Evolutionary conservation across 2,329 filamentous ascomycete species (phyloP), one percentile per base, ranked within the genome.

Genomic region (Arthrobotrys entomopaga): DNA sequence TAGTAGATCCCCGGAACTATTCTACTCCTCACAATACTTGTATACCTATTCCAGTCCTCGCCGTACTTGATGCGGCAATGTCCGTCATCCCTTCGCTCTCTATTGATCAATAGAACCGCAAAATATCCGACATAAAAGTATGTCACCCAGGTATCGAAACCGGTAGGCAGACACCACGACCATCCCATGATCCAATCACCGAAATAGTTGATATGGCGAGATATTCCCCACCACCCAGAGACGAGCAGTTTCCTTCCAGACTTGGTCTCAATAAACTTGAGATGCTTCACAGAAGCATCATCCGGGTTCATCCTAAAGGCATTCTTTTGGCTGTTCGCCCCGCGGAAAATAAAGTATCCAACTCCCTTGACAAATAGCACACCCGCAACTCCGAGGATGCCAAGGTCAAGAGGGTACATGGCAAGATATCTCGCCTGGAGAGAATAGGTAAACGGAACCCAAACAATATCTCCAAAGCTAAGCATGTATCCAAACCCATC

Each of bases 101-200:
- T 90, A 81, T 97, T 94, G 63, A 97, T 84, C 10, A 98, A 85
- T 76, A 98, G 83, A 11, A 96, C 83, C 2, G 89, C 93, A 83
- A 98, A 97, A 84, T 97, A 98, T 6, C 96, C 79, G 78, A 97
- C 86, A 83, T 96, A 98, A 81, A 97, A 97, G 84, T 97, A 98
- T 0, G 93, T 97, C 77, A 97, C 87, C 52, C 93, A 84, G 82
- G 93, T 93, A 53, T 90, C 93, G 87, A 91, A 96, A 20, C 92
- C 93, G 0, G 93, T 97, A 0, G 94, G 93, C 49, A 97, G 85
- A 77, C 89, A 92, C 82, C 95, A 97, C 0, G 92, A 88, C 92
- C 92, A 97, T 7, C 90, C 88, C 87, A 96, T 93, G 77, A 95
- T 85, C 93, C 93, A 97, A 83, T 98, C 94, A 60, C 93, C 94